Evolutionary conservation across 768 basidiomycete species (phyloP), one percentile per base, ranked within the genome.

Genomic region (Tephrocybe sp.): DNA sequence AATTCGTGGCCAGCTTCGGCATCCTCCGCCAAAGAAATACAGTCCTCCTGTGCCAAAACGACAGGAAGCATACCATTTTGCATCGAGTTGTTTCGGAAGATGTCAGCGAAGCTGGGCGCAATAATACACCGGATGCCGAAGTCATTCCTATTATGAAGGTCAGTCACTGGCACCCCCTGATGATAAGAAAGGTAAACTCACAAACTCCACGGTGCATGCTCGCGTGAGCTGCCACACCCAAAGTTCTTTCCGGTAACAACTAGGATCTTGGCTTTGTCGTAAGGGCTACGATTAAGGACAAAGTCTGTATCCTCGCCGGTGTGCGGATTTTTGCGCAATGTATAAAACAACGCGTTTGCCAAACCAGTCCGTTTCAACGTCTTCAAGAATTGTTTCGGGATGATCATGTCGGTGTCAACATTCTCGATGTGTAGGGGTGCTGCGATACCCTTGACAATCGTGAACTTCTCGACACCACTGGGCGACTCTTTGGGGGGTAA

Each of bases 51-150:
- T n/a, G 91, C 72, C 12, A 95, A 72, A 7, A 73, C 68, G 49
- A 94, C 72, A 26, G 91, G 89, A 39, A 95, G 79, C 87, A 93
- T 92, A 42, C 92, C 92, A 65, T 96, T 95, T 68, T 94, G 92
- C 88, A 92, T 90, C 51, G 87, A 77, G 64, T 92, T 94, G 68
- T 79, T 91, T 56, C 80, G 79, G 81, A 92, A 93, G 62, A 96
- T 96, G 52, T 96, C 92, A 20, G 89, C 92, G 58, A 92, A 92
- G 60, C 86, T 89, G 4, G 90, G 90, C 1, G 92, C 89, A 62
- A 94, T 89, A 56, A 95, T 71, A 64, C 87, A 89, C 43, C 86
- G 80, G 59, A 96, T 93, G 20, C 92, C 92, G 63, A 95, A 95
- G 70, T 96, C 92, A 58, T 87, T 85, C 64, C 86, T 88, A 52